Evolutionary conservation across 2,329 filamentous ascomycete species (phyloP), one percentile per base, ranked within the genome.

Genomic region (Cladobotryum protrusum): DNA sequence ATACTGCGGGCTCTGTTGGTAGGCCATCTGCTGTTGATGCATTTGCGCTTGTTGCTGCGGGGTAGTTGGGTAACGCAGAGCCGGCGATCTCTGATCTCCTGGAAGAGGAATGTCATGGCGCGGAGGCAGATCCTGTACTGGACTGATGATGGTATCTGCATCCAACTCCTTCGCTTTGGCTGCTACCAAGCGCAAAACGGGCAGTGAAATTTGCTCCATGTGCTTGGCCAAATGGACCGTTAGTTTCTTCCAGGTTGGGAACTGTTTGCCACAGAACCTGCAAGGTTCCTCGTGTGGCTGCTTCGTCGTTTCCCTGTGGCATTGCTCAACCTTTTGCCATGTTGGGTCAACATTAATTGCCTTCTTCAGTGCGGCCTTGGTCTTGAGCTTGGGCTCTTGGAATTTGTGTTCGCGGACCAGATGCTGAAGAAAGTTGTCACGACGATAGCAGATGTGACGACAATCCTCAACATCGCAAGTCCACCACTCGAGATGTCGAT

Each of bases 221-320:
- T 96, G 91, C 67, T 92, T 92, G 45, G 89, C 89, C 63, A 96
- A 70, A 68, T 96, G 91, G n/a, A 93, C 89, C 1, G 88, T 95
- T 53, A 96, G 72, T 70, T 95, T 95, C 76, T 95, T 96, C 89
- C 89, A 96, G 36, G 82, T 88, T 33, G 79, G 82, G 66, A 89
- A 91, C 12, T 79, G 75, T 66, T 86, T 90, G 53, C 85, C 86
- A 62, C 91, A 96, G 72, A 96, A 96, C 39, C 87, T 83, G 66
- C 91, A 96, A 14, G 87, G 81, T 68, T 96, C 90, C 11, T 89
- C 81, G 47, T 81, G 78, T 3, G 87, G 86, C 53, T 72, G 77
- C 56, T 72, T 81, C 2, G 59, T 60, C 1, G 87, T 92, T 57
- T 89, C 83, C 47, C 77, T 72, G 53, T 87, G 88, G 61, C 91